Conservation (phyloP, 2,329 filamentous ascomycete genomes). For the Fusarium siculi region DNA sequence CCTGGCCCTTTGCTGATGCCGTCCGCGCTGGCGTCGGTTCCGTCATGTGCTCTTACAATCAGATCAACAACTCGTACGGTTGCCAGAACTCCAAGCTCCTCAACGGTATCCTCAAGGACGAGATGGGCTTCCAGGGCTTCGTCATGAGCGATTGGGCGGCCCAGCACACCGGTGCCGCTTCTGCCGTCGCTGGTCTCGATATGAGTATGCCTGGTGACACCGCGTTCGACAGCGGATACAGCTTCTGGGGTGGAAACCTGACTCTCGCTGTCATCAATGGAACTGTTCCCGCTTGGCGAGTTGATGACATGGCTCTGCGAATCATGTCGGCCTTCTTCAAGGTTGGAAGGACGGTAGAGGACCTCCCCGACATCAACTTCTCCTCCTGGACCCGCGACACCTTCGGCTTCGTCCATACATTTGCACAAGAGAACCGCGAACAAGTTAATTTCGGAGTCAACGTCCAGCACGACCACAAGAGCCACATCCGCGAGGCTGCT, state of each 20-base stretch:
- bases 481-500: constrained; percentile 78
- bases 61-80: constrained; percentile 81
- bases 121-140: constrained; percentile 84
- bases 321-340: constrained; percentile 80
- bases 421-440: constrained; percentile 69
- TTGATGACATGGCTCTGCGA: constrained; percentile 92
- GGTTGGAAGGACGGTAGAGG: constrained; percentile 64
- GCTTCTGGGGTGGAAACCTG: constrained; percentile 87
- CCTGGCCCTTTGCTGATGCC: constrained; percentile 82
- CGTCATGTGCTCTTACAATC: constrained; percentile 77
- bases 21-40: constrained; percentile 73
- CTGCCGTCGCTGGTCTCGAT: constrained; percentile 78
- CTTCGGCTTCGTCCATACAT: constrained; percentile 74
- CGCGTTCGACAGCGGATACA: constrained; percentile 75
- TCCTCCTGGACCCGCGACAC: constrained; percentile 87
- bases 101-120: constrained; percentile 81
- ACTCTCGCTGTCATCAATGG: constrained; percentile 90
- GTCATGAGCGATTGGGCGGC: constrained; percentile 85
- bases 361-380: constrained; percentile 76
- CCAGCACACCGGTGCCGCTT: constrained; percentile 74
- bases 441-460: constrained; percentile 85
- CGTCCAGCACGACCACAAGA: constrained; percentile 79
- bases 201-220: constrained; percentile 93
- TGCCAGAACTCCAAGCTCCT: constrained; percentile 83
- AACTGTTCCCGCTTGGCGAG: constrained; percentile 84